Evolutionary conservation across 306 rosid species (phyloP), one percentile per base, ranked within the genome.

Genomic region (Mimosa bimucronata): DNA sequence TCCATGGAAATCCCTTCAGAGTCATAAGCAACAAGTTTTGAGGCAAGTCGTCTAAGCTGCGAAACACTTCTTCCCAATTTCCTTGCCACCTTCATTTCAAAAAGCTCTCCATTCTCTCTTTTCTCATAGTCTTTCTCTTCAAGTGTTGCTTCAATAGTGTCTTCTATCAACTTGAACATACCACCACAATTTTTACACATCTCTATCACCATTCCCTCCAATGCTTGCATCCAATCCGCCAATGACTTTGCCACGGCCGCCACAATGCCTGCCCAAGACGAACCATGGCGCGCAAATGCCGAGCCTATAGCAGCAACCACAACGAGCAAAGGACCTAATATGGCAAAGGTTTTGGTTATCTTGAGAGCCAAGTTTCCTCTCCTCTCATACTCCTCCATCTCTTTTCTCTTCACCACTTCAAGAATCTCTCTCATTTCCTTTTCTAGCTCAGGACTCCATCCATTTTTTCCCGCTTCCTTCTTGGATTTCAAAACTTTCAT

Each of bases 191-290:
- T 78, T 57, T 90, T 88, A 34, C 90, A 90, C 94, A 92, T 86
- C 82, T 89, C 96, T 34, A 86, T 77, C 55, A 89, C 92, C 93
- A 87, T 90, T 15, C 95, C 95, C 2, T 85, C 88, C 15, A 92
- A 78, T 4, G 83, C 77, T 77, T 85, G 88, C 8, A 89, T 72
- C 13, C 71, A 86, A 0, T 81, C 57, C 3, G 90, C 93, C 50
- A 92, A 77, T 21, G 93, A 81, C 0, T 92, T 94, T 0, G 91
- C 87, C 75, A 78, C 60, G 25, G 83, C 80, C 0, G 90, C 84
- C 13, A 76, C 78, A 9, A 77, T 48, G 13, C 80, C 78, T 0
- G 64, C 76, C 73, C 46, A 37, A 1, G 88, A 31, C 13, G 14
- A 76, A 1, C 85, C 83, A 1, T 83, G 30, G 2, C 87, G 86